phyloP scores from a whole-genome alignment of 148 eudicot species.

The Rhododendron henanense region DNA sequence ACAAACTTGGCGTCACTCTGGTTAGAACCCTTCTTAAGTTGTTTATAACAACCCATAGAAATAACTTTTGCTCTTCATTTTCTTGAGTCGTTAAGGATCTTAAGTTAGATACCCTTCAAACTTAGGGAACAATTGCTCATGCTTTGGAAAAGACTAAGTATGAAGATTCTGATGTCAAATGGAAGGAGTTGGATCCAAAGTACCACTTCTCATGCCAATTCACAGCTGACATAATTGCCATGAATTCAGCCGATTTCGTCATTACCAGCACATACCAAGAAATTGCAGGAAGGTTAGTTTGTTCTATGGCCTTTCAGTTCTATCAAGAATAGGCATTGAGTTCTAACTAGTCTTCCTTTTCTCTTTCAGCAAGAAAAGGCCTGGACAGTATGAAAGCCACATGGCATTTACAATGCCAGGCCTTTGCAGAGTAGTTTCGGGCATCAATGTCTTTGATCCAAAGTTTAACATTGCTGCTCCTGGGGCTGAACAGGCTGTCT shows the following conservation, averaged over 20 bases:
- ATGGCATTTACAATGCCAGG: slow-evolving; percentile 64
- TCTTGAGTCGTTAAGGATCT: neutral
- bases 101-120: slow-evolving; percentile 4
- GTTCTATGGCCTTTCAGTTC: neutral
- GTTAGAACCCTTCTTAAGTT: slow-evolving; percentile 17
- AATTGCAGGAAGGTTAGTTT: slow-evolving; percentile 56
- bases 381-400: slow-evolving; percentile 66
- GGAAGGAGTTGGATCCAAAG: slow-evolving; percentile 46
- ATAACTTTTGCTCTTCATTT: neutral
- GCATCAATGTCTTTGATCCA: slow-evolving; percentile 63
- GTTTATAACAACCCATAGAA: neutral
- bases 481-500: slow-evolving; percentile 63
- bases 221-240: slow-evolving; percentile 48
- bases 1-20: slow-evolving; percentile 62
- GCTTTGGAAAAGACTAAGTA: slow-evolving; percentile 60
- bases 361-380: slow-evolving; percentile 37
- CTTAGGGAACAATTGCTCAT: slow-evolving; percentile 65
- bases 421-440: slow-evolving; percentile 57
- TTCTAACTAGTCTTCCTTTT: neutral
- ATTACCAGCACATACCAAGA: slow-evolving; percentile 61
- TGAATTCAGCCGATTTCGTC: slow-evolving; percentile 59
- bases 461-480: slow-evolving; percentile 69
- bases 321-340: neutral
- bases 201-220: slow-evolving; percentile 61
- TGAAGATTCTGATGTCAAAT: slow-evolving; percentile 57